Percentiles rank a stretch among this genome's conserved stretches.
Evolutionary conservation across 495 filamentous ascomycete species (phyloP).

Genomic region (Aspergillus panamensis): DNA sequence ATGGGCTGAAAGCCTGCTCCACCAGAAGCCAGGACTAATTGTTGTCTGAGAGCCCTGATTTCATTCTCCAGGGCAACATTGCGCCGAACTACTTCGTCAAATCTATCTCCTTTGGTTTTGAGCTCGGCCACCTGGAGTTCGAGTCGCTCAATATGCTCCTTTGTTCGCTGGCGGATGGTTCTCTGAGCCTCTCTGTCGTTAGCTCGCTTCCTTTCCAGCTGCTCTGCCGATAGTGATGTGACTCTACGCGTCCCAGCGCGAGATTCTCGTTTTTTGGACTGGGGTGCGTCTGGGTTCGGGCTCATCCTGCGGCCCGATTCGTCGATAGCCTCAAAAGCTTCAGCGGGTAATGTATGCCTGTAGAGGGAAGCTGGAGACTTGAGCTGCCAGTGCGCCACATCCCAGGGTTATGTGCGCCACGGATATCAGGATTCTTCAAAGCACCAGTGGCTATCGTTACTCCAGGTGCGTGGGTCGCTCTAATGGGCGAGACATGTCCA

Average conservation of each 20-base stretch:
- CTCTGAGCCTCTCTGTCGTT: slow-evolving; percentile 63
- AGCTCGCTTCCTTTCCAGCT: slow-evolving; percentile 60
- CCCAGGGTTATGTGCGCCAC: slow-evolving; percentile 17
- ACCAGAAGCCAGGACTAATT: slow-evolving; percentile 30
- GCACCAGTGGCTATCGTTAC: slow-evolving; percentile 21
- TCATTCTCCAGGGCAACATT: slow-evolving; percentile 56
- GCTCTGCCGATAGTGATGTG: slow-evolving; percentile 53
- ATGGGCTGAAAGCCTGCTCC: slow-evolving; percentile 18
- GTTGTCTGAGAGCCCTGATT: slow-evolving; percentile 41
- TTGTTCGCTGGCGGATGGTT: slow-evolving; percentile 58
- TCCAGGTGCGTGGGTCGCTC: slow-evolving; percentile 25
- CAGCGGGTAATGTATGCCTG: slow-evolving; percentile 9
- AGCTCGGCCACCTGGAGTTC: slow-evolving; percentile 51
- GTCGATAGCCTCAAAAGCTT: slow-evolving; percentile 7
- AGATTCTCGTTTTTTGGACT: slow-evolving; percentile 42
- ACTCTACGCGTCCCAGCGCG: slow-evolving; percentile 59
- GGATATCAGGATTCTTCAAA: slow-evolving; percentile 9
- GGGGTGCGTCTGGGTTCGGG: slow-evolving; percentile 16
- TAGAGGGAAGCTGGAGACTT: slow-evolving; percentile 2
- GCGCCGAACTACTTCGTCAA: slow-evolving; percentile 47
- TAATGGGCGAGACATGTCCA: slow-evolving; percentile 18
- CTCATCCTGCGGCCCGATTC: slow-evolving; percentile 18
- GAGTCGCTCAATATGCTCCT: slow-evolving; percentile 55
- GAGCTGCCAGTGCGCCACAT: slow-evolving; percentile 15
- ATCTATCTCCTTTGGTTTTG: slow-evolving; percentile 43